Evolutionary conservation across 352 stramenopile genomes (phyloP).

Genomic region (Pythium phragmitis): DNA sequence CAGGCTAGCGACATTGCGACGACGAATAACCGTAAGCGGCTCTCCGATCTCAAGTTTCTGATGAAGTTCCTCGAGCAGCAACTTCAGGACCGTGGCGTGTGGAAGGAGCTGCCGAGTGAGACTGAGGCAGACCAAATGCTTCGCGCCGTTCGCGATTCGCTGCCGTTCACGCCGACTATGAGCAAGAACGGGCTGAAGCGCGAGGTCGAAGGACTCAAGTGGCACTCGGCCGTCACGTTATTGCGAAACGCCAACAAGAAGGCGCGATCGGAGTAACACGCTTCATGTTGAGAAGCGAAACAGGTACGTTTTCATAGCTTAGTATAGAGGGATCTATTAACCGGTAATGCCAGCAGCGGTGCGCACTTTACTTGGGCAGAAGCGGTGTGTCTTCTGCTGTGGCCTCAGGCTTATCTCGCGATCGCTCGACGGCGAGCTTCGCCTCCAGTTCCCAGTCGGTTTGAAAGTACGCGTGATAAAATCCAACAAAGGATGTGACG

Average conservation of each 20-base stretch:
- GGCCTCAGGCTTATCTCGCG: constrained; percentile 16
- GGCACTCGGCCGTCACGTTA: constrained; percentile 27
- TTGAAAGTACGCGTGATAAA: constrained; percentile 51
- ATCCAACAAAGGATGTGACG: constrained; percentile 69
- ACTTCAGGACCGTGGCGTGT: constrained; percentile 21
- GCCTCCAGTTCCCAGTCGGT: constrained; percentile 64
- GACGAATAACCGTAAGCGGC: constrained; percentile 26
- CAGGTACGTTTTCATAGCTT: neutral
- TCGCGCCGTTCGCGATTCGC: constrained; percentile 8
- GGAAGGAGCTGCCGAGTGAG: constrained; percentile 22
- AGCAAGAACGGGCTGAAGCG: constrained; percentile 24
- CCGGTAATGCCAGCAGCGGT: neutral
- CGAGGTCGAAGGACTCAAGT: constrained; percentile 25
- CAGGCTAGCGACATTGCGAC: constrained; percentile 22
- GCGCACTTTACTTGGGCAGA: constrained; percentile 11
- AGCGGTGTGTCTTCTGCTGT: constrained; percentile 11
- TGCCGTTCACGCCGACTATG: constrained; percentile 8
- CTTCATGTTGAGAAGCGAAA: neutral
- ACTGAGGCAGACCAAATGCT: constrained; percentile 31
- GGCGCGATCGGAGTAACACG: neutral
- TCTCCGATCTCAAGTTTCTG: constrained; percentile 31
- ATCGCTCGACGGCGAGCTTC: constrained; percentile 49
- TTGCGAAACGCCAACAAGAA: constrained; percentile 29
- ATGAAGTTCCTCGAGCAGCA: constrained; percentile 28
- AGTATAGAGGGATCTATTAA: neutral